Conservation (phyloP, 495 filamentous ascomycete genomes). For the Penicillium taxi region DNA sequence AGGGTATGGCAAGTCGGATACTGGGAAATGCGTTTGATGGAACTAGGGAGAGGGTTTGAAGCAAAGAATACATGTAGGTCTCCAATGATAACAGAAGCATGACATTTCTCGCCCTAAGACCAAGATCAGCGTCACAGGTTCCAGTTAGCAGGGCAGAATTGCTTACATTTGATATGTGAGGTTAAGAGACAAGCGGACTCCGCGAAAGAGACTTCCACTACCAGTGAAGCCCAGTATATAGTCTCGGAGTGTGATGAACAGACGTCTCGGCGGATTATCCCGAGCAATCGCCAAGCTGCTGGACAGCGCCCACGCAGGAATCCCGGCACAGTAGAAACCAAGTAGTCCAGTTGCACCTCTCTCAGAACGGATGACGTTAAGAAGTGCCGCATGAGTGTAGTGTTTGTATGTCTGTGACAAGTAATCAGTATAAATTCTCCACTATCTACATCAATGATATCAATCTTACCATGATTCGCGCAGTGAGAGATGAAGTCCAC, state of each 20-base stretch:
- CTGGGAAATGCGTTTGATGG: conserved; percentile 27
- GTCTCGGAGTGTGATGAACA: conserved; percentile 24
- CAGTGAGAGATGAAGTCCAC: conserved; percentile 37
- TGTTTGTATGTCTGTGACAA: conserved; percentile 35
- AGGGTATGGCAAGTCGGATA: conserved; percentile 27
- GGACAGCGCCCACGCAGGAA: conserved; percentile 37
- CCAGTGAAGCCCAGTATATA: conserved; percentile 17
- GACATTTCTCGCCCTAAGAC: conserved; percentile 26
- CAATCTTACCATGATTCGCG: conserved; percentile 40
- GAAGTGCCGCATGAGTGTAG: conserved; percentile 34
- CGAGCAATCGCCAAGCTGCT: conserved; percentile 34
- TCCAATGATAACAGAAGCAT: conserved; percentile 37
- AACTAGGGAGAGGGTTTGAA: conserved; percentile 42
- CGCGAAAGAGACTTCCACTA: conserved; percentile 18
- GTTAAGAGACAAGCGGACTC: conserved; percentile 24
- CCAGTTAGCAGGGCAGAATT: neutral
- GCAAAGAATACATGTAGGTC: conserved; percentile 40
- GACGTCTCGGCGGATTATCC: conserved; percentile 32
- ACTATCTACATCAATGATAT: neutral
- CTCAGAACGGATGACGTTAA: conserved; percentile 33
- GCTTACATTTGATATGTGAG: conserved; percentile 31
- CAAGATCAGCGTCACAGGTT: conserved; percentile 10
- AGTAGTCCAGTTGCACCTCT: conserved; percentile 23
- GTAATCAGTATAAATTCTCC: conserved; percentile 3
- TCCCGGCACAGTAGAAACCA: conserved; percentile 40